Conservation (phyloP, 2,329 filamentous ascomycete genomes). For the Domatiomyces catenatus region DNA sequence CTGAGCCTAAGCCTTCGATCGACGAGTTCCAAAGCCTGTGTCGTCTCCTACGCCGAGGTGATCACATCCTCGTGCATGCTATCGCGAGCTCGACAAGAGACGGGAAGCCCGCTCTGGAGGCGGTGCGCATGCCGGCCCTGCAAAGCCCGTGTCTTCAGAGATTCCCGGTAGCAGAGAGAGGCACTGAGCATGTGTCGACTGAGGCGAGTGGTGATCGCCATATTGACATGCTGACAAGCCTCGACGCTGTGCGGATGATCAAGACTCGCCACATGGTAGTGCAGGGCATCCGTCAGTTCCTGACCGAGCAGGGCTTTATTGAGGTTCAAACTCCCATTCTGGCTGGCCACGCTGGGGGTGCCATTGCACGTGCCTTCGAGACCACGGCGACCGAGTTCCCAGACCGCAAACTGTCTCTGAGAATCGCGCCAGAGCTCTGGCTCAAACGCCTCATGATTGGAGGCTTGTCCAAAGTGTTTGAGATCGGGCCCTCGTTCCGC, state of each 20-base stretch:
- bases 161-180: slow-evolving; percentile 42
- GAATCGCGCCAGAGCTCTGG: slow-evolving; percentile 90
- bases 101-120: slow-evolving; percentile 64
- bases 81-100: slow-evolving; percentile 28
- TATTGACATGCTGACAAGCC: slow-evolving; percentile 70
- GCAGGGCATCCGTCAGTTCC: slow-evolving; percentile 56
- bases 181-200: slow-evolving; percentile 22
- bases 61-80: slow-evolving; percentile 44
- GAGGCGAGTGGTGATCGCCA: slow-evolving; percentile 62
- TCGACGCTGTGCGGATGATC: slow-evolving; percentile 50
- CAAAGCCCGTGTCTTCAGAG: slow-evolving; percentile 66
- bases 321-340: slow-evolving; percentile 89
- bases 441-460: slow-evolving; percentile 83
- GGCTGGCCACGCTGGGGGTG: slow-evolving; percentile 68
- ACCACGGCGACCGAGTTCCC: slow-evolving; percentile 64
- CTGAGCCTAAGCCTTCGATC: slow-evolving; percentile 22
- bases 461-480: slow-evolving; percentile 76
- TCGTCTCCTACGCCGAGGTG: slow-evolving; percentile 59
- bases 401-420: slow-evolving; percentile 55
- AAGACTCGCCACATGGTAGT: slow-evolving; percentile 61
- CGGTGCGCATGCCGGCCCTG: slow-evolving; percentile 51
- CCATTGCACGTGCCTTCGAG: slow-evolving; percentile 70
- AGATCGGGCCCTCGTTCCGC: slow-evolving; percentile 81
- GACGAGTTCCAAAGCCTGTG: slow-evolving; percentile 26
- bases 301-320: slow-evolving; percentile 57